These are phyloP conservation scores for Rhizopogon salebrosus DNA, from an alignment of 768 basidiomycete genomes.

Conservation along the genomic window DNA sequence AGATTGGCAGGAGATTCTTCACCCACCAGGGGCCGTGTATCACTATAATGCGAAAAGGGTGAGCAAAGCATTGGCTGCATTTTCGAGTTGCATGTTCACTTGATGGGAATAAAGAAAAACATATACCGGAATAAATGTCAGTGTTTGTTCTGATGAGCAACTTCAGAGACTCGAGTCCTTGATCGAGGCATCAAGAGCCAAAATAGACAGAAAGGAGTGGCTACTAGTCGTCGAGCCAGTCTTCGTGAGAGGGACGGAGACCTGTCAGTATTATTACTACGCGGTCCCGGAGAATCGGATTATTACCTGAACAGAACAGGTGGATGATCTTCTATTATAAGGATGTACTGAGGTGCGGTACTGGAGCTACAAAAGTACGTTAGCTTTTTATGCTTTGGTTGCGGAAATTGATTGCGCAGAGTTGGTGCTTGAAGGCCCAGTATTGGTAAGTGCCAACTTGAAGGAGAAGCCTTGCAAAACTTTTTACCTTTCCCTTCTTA, in stretches of 20 bases:
- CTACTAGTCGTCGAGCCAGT: background rate
- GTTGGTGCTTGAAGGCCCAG: background rate
- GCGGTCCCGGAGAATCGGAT: background rate
- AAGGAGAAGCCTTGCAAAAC: no score
- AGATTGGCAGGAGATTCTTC: background rate
- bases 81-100: background rate
- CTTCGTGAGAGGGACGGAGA: background rate
- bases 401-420: background rate
- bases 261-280: background rate
- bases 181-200: background rate
- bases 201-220: background rate
- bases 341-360: background rate
- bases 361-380: background rate
- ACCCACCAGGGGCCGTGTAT: background rate
- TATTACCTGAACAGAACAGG: background rate
- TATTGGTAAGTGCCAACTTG: conserved; percentile 1
- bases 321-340: background rate
- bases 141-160: background rate
- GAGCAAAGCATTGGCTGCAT: background rate
- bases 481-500: no score
- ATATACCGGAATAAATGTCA: background rate
- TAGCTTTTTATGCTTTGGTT: background rate
- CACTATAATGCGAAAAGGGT: background rate
- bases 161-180: background rate
- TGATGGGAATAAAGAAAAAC: background rate